Base-by-base conservation (phyloP, 2,329 filamentous ascomycete species). In the Gaeumannomyces tritici region DNA sequence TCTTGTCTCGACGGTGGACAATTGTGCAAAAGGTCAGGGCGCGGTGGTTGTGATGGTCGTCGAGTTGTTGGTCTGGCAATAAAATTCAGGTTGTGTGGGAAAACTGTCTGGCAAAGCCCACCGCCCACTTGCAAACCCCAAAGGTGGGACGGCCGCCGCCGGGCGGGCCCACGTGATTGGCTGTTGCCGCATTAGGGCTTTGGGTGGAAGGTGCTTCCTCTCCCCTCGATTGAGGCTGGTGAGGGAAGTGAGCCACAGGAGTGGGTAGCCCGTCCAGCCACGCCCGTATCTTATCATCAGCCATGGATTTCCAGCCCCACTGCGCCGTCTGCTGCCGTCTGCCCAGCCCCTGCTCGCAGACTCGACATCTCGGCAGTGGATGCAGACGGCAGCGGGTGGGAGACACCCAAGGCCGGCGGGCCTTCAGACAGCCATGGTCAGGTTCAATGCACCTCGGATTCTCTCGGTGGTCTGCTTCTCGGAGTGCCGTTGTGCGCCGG, bases 1-100 rank as follows among this genome's bases (percentile, higher is more conserved):
- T 74, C 73, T 74, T 75, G 72, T 78, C 74, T 74, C 73, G 72
- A 72, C 69, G 71, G 71, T 72, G 75, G 76, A 74, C 73, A 70
- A 69, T 68, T 66, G 69, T 70, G 67, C 68, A 28, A 35, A 47
- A 28, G 61, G 73, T 72, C 73, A 74, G 72, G 74, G 77, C 42
- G 31, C 76, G 74, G 72, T 72, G 73, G 73, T 47, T 13, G 7
- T 47, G 42, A n/a, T 47, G 18, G 42, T 47, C 42, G 42, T 47
- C 42, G 18, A 47, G 21, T 13, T 11, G 9, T 21, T 47, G 42
- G 42, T 3, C 21, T 47, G 42, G 42, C 42, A 47, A 47, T 47
- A 47, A 47, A 47, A 21, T 47, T 47, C 42, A 47, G 42, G 42
- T 47, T 47, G 42, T 47, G 42, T 35, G 33, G 42, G 42, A 47